phyloP scores from a whole-genome alignment of 2,329 filamentous ascomycete species.

The Beauveria bassiana region DNA sequence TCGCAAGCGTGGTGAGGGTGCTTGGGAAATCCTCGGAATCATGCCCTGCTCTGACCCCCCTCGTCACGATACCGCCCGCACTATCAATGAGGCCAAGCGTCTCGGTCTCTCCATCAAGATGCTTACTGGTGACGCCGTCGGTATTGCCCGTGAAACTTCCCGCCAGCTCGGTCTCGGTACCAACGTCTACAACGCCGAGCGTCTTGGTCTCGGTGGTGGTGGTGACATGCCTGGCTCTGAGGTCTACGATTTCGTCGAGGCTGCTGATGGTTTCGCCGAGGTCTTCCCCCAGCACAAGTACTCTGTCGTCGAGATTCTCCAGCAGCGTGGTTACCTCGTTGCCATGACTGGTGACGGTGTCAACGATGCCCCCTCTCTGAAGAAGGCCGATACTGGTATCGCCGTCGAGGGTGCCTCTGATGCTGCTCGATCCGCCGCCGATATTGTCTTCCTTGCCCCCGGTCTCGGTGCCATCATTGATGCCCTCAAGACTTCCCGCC shows the following conservation, averaged over 20 bases:
- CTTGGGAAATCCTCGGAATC: conserved; percentile 89
- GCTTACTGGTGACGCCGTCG: conserved; percentile 90
- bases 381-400: conserved; percentile 95
- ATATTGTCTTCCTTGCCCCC: conserved; percentile 89
- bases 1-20: conserved; percentile 72
- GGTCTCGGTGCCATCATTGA: conserved; percentile 90
- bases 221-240: conserved; percentile 91
- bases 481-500: conserved; percentile 83
- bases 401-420: conserved; percentile 89
- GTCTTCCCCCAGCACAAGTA: conserved; percentile 96
- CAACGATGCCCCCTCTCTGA: conserved; percentile 86
- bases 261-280: conserved; percentile 89
- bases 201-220: conserved; percentile 80
- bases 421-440: conserved; percentile 81
- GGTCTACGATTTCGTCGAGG: conserved; percentile 92
- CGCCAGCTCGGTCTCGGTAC: conserved; percentile 86
- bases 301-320: conserved; percentile 86
- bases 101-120: conserved; percentile 91
- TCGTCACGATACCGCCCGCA: conserved; percentile 83
- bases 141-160: conserved; percentile 86
- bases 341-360: conserved; percentile 96
- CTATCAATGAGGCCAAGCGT: conserved; percentile 80
- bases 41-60: conserved; percentile 92
- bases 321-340: conserved; percentile 87
- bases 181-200: conserved; percentile 90